A percentile compares a stretch with the other conserved stretches of the same genome.
Evolutionary conservation across 768 basidiomycete species (phyloP).

Genomic region (Rhodotorula babjevae): DNA sequence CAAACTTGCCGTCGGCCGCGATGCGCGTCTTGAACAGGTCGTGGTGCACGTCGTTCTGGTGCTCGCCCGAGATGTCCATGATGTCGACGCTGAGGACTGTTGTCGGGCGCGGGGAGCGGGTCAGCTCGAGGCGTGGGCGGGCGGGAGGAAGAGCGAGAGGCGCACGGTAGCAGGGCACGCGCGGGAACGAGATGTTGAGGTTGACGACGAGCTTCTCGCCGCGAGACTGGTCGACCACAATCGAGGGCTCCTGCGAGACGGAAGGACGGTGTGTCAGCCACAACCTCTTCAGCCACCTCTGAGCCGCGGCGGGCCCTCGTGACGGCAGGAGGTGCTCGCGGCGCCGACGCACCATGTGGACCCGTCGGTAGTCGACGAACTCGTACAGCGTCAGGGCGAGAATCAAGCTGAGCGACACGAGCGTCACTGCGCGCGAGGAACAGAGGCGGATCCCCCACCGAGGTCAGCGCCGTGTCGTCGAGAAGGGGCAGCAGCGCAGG

Average conservation of each 20-base stretch:
- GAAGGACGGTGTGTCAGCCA: neutral
- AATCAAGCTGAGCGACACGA: conserved; percentile 87
- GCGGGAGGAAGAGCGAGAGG: neutral
- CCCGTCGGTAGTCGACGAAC: conserved; percentile 86
- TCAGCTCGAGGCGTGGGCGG: neutral
- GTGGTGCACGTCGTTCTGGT: conserved; percentile 80
- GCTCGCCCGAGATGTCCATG: conserved; percentile 97
- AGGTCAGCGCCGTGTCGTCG: neutral
- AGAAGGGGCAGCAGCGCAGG: neutral
- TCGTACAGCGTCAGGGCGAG: conserved; percentile 85
- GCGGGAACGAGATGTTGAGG: conserved; percentile 89
- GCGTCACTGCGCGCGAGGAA: conserved; percentile 62
- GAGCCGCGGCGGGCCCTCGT: too few relatives aligned
- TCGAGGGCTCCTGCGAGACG: conserved; percentile 55
- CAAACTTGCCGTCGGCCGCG: conserved; percentile 56
- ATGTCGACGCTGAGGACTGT: conserved; percentile 90
- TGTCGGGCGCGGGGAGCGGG: too few relatives aligned
- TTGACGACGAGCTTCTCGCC: conserved; percentile 90
- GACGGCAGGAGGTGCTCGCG: neutral
- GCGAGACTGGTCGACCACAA: conserved; percentile 88
- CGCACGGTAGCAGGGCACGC: conserved; percentile 95
- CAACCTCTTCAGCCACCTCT: too few relatives aligned
- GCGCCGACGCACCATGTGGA: conserved; percentile 50
- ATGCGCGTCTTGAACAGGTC: conserved; percentile 80
- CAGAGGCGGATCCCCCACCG: neutral